Evolutionary conservation across 306 rosid genomes (phyloP), one percentile per base, ranked within the genome.

Genomic region (Cucumis melo): DNA sequence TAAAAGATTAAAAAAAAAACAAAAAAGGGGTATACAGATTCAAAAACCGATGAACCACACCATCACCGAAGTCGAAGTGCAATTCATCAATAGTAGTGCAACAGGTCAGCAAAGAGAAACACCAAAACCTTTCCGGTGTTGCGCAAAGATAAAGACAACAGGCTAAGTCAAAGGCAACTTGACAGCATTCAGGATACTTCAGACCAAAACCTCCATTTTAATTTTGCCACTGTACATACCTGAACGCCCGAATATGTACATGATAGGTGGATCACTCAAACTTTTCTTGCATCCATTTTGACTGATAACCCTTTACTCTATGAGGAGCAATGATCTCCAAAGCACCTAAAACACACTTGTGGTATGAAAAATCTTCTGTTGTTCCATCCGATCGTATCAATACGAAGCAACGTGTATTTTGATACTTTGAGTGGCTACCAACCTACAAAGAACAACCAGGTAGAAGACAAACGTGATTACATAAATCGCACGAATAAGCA

Each of bases 301-400:
- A 50, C 87, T 57, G 68, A 76, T 83, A 91, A 58, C 24, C 78
- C 79, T 81, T 86, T 5, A 85, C 93, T 82, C 75, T 85, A 36
- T 77, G 44, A 48, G 96, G 96, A 57, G 86, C 92, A 75, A 90
- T 68, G 55, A 89, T 79, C 73, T 88, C 93, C 27, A 85, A 85
- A 58, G 96, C 97, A 85, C 88, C 85, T 44, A 74, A 78, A 23
- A 92, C 81, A 77, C 98, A 92, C 83, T 94, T 94, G 67, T 80
- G 96, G 86, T 90, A 90, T 0, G 98, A 94, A 82, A 94, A 92
- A 73, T 92, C 97, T 82, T 90, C 98, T 7, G 82, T 63, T 1
- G 88, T 82, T 20, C 93, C 97, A n/a, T 94, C 97, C 15, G 41
- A 81, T 78, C 96, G 82, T 17, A 84, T 74, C 74, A 91, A 53